Evolutionary conservation across 805 yeast species (phyloP).

Genomic region (Schwanniomyces pseudopolymorphus): DNA sequence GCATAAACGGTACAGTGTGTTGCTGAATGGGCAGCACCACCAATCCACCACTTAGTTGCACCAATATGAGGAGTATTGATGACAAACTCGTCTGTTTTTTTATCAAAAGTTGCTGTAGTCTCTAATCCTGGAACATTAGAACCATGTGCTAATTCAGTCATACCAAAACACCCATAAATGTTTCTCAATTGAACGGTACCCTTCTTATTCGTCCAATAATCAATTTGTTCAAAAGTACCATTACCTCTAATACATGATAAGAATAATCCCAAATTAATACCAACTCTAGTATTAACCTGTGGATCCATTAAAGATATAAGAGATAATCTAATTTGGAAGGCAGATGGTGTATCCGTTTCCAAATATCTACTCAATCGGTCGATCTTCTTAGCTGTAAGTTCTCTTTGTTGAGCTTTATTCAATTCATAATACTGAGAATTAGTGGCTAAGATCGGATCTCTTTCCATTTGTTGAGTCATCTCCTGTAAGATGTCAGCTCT

Average conservation of each 20-base stretch:
- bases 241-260: constrained; percentile 79
- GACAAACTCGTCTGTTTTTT: constrained; percentile 39
- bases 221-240: constrained; percentile 81
- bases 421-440: constrained; percentile 57
- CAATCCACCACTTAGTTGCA: constrained; percentile 53
- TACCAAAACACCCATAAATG: constrained; percentile 61
- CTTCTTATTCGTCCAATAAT: constrained; percentile 76
- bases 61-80: constrained; percentile 49
- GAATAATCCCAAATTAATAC: constrained; percentile 86
- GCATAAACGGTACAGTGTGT: constrained; percentile 43
- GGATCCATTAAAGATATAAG: constrained; percentile 72
- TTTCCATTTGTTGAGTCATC: constrained; percentile 57
- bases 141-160: constrained; percentile 66
- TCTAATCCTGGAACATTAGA: constrained; percentile 60
- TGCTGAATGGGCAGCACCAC: constrained; percentile 50
- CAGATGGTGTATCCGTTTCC: constrained; percentile 45
- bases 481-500: constrained; percentile 47
- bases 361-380: constrained; percentile 60
- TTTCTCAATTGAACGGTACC: constrained; percentile 61
- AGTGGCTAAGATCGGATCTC: constrained; percentile 64
- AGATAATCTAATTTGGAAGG: constrained; percentile 59
- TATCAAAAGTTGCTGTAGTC: constrained; percentile 49
- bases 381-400: constrained; percentile 58
- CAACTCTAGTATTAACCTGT: constrained; percentile 74
- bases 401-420: constrained; percentile 57